Evolutionary conservation across 768 basidiomycete species (phyloP), one percentile per base, ranked within the genome.

Genomic region (Tylopilus intermedius): DNA sequence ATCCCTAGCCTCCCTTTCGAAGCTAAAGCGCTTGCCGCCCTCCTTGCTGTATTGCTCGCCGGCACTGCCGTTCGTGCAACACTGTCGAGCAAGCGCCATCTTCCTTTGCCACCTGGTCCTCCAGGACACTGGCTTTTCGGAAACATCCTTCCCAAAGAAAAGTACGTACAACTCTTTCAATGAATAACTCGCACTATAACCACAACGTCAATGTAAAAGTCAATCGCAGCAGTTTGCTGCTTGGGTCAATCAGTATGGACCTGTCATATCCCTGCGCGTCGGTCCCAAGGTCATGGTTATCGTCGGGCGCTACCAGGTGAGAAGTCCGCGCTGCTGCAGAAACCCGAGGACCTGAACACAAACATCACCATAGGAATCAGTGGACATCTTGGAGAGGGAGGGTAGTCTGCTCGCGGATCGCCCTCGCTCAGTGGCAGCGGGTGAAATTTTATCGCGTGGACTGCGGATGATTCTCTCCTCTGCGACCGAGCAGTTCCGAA

Each of bases 331-430:
- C 41, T 24, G 15, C n/a, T 40, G 13, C 6, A 2, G n/a, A 4
- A 30, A 14, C 7, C 5, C 27, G 2, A 26, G 8, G 10, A 15
- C 18, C n/a, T 24, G 2, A 41, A 11, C 22, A 1, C 41, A 37
- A 43, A 35, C 38, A 9, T n/a, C 9, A 22, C 33, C 6, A 9
- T 65, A 83, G 64, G 81, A 81, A 35, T 82, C 83, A 0, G 74
- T 83, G 0, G 82, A 84, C 21, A 78, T 85, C 51, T 80, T 85
- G 81, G 83, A 85, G 60, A 79, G 79, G 47, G 79, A 84, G 57
- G 82, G 83, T n/a, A 76, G 78, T 4, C 56, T 71, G 4, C 65
- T 79, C n/a, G 77, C 75, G 0, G 83, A 83, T 58, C 70, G 83
- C 46, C 83, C 83, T 21, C 65, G 69, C 3, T 72, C 71, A 11